phyloP scores from a whole-genome alignment of 2,329 filamentous ascomycete species.

The Coniochaeta hoffmannii region DNA sequence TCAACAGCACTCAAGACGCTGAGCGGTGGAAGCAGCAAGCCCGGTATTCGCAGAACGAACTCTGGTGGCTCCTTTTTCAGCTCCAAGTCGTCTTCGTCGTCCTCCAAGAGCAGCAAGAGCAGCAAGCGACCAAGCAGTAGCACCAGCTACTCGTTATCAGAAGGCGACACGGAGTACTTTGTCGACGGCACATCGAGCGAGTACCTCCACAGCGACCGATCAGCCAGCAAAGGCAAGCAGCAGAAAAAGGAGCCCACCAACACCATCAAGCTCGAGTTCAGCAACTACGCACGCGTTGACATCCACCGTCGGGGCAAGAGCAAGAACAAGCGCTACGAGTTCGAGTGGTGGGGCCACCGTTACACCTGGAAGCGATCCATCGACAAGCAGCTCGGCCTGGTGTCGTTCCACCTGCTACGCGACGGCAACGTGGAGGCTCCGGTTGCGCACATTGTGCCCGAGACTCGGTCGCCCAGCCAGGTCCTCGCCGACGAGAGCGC shows the following conservation, averaged over 20 bases:
- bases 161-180: conserved; percentile 23
- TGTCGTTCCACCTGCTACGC: conserved; percentile 75
- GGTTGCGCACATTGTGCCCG: conserved; percentile 80
- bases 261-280: conserved; percentile 85
- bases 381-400: conserved; percentile 59
- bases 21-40: conserved; percentile 13
- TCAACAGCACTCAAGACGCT: conserved; percentile 42
- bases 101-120: conserved; percentile 2
- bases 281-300: conserved; percentile 92
- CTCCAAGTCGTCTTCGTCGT: conserved; percentile 8
- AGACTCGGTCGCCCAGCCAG: conserved; percentile 65
- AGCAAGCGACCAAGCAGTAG: conserved; percentile 12
- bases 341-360: conserved; percentile 83
- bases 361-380: conserved; percentile 78
- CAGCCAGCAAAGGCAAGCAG: conserved; percentile 14
- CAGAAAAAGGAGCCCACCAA: conserved; percentile 54
- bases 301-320: conserved; percentile 62
- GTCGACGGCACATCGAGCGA: conserved; percentile 17
- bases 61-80: conserved; percentile 23
- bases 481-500: conserved; percentile 63
- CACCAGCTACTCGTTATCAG: conserved; percentile 23
- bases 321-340: conserved; percentile 72
- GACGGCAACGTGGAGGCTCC: conserved; percentile 52
- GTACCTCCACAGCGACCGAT: conserved; percentile 17
- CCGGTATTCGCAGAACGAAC: conserved; percentile 26